phyloP scores from a whole-genome alignment of 805 yeast species.

The Ogataea paraovalis region DNA sequence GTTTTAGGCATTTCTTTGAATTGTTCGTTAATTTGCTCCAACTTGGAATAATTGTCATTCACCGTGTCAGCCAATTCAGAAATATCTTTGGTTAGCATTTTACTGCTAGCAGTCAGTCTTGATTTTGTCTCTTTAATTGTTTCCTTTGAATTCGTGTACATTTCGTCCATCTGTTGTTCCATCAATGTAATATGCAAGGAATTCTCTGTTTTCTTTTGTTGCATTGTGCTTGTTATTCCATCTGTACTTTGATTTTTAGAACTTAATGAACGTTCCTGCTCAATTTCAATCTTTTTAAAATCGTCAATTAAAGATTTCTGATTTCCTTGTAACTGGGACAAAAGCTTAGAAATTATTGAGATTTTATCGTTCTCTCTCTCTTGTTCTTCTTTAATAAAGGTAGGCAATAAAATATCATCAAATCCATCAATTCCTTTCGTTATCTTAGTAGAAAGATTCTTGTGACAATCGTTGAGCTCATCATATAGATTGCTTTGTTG shows the following conservation, averaged over 20 bases:
- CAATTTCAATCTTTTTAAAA: neutral
- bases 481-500: neutral
- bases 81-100: neutral
- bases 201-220: neutral
- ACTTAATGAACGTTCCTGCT: neutral
- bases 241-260: neutral
- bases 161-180: neutral
- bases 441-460: neutral
- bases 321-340: neutral
- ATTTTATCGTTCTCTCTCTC: neutral
- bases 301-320: neutral
- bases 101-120: neutral
- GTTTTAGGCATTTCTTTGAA: neutral
- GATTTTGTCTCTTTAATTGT: neutral
- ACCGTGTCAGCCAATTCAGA: neutral
- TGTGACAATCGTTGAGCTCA: neutral
- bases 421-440: neutral
- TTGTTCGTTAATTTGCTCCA: neutral
- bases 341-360: neutral
- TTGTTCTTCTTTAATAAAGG: neutral
- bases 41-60: neutral
- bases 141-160: neutral
- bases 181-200: neutral
- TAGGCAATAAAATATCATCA: neutral
- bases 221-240: neutral